phyloP scores from a whole-genome alignment of 768 basidiomycete species.

The Lanmaoa pseudosensibilis region DNA sequence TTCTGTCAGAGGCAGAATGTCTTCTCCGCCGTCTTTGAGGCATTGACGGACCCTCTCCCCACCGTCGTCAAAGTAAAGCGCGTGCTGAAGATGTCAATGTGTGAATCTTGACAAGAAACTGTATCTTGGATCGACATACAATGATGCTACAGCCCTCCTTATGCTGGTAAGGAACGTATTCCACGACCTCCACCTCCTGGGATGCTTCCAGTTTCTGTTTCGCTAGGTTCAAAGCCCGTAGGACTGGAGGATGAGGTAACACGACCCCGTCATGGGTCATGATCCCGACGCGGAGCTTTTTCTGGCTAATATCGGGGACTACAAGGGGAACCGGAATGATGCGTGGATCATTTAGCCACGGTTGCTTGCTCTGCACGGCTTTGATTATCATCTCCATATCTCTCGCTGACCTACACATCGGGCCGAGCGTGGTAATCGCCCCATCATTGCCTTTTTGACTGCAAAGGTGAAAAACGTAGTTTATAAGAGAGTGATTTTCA shows the following conservation, averaged over 20 bases:
- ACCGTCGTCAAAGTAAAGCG: slow-evolving; percentile 41
- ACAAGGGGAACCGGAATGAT: slow-evolving; percentile 31
- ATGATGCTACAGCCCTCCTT: slow-evolving; percentile 34
- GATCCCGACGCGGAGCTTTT: slow-evolving; percentile 30
- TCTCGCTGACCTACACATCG: slow-evolving; percentile 30
- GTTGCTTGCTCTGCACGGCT: slow-evolving; percentile 32
- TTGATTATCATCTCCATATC: slow-evolving; percentile 25
- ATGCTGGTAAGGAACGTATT: slow-evolving; percentile 39
- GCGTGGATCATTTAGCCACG: slow-evolving; percentile 42
- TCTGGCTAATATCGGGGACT: slow-evolving; percentile 27
- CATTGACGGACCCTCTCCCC: slow-evolving; percentile 28
- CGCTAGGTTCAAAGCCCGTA: slow-evolving; percentile 39
- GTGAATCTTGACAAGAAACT: not conserved
- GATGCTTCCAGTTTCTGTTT: slow-evolving; percentile 38
- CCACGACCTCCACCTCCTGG: slow-evolving; percentile 35
- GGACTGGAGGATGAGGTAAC: slow-evolving; percentile 42
- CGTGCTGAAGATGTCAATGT: slow-evolving; percentile 22
- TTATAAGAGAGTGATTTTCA: not conserved
- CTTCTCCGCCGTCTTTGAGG: slow-evolving; percentile 34
- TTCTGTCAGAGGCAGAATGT: slow-evolving; percentile 35
- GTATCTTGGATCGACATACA: slow-evolving; percentile 12
- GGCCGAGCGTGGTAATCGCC: slow-evolving; percentile 12
- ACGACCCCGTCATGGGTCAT: slow-evolving; percentile 39
- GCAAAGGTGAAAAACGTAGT: slow-evolving; percentile 9
- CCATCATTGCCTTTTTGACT: slow-evolving; percentile 30